Evolutionary conservation across 768 basidiomycete genomes (phyloP).

Genomic region (Kwoniella shandongensis): DNA sequence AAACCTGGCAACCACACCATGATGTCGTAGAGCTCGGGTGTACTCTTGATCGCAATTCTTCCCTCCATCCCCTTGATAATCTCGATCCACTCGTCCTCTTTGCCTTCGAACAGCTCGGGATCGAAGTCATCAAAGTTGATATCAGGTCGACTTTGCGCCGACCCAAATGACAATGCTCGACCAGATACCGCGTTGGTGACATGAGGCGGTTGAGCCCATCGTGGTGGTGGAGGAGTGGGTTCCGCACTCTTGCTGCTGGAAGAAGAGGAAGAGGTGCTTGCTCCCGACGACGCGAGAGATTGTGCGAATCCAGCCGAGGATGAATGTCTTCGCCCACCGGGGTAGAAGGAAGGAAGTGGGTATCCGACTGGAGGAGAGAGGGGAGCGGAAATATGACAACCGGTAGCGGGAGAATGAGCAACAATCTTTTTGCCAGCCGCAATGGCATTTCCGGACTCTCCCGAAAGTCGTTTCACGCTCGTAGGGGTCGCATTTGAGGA

Average conservation of each 20-base stretch:
- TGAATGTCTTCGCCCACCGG: conserved; percentile 4
- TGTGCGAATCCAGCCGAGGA: neutral
- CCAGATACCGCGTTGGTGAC: conserved; percentile 24
- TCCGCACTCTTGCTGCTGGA: conserved; percentile 16
- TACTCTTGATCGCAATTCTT: conserved; percentile 40
- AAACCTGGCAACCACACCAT: conserved; percentile 46
- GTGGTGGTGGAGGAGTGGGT: conserved; percentile 16
- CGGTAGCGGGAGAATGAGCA: conserved; percentile 27
- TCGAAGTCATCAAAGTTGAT: conserved; percentile 35
- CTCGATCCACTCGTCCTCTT: conserved; percentile 34
- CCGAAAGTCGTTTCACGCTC: conserved; percentile 5
- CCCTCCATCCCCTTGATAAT: conserved; percentile 44
- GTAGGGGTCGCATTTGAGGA: conserved; percentile 1
- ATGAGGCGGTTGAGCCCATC: conserved; percentile 37
- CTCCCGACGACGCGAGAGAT: conserved; percentile 9
- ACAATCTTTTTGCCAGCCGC: conserved; percentile 13
- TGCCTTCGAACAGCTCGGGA: conserved; percentile 32
- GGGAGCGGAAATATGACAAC: conserved; percentile 40
- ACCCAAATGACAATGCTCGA: conserved; percentile 28
- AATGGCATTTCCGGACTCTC: conserved; percentile 1
- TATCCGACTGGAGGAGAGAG: conserved; percentile 40
- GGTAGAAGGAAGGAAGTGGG: conserved; percentile 19
- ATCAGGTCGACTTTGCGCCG: conserved; percentile 28
- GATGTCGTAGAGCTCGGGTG: conserved; percentile 28
- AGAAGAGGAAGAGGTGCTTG: conserved; percentile 21